Percentiles rank a stretch among this genome's conserved stretches.
Evolutionary conservation across 257 asterid species (phyloP).

Genomic region (Nicotiana tomentosiformis): DNA sequence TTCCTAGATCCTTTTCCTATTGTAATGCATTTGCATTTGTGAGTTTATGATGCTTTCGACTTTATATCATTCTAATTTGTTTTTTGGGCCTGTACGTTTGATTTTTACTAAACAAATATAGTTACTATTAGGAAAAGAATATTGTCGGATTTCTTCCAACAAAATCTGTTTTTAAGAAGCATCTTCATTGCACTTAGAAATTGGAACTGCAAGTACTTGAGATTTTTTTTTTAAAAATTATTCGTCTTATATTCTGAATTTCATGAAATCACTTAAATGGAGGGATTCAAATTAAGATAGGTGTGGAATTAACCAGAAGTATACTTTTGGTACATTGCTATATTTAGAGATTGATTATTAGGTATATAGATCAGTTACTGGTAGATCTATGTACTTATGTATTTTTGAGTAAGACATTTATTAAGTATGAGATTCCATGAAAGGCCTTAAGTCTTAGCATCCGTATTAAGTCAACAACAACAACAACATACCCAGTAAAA

Average conservation of each 20-base stretch:
- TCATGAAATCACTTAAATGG: neutral
- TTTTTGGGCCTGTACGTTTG: neutral
- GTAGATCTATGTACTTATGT: neutral
- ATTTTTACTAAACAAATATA: neutral
- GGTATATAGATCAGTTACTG: neutral
- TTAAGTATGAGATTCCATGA: neutral
- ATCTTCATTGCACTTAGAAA: neutral
- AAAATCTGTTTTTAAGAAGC: neutral
- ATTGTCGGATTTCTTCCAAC: neutral
- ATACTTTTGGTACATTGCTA: neutral
- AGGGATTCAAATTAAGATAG: neutral
- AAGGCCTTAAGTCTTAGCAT: neutral
- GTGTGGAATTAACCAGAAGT: neutral
- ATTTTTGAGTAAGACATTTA: neutral
- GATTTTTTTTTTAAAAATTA: neutral
- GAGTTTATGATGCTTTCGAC: neutral
- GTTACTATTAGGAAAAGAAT: neutral
- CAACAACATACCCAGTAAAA: no score
- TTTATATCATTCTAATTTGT: neutral
- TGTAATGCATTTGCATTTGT: neutral
- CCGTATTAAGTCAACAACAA: neutral
- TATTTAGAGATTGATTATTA: neutral
- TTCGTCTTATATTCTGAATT: neutral
- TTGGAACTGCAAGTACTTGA: neutral
- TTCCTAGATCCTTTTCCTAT: neutral